Base-by-base conservation (phyloP, 495 filamentous ascomycete genomes). In the Tuber borchii region DNA sequence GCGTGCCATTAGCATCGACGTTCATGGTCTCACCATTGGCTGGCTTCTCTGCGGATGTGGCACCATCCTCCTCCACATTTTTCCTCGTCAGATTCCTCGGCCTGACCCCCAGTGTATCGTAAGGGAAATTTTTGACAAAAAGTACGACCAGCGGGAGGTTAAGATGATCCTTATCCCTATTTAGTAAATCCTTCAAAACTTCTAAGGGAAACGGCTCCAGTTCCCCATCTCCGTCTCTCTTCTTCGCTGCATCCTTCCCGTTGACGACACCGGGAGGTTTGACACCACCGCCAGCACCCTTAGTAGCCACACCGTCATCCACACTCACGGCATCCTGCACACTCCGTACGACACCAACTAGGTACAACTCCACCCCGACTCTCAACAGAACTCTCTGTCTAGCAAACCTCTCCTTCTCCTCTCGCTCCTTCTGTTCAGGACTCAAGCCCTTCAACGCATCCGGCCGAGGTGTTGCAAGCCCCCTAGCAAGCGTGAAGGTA, bases 121-220 rank as follows among this genome's bases (percentile, higher is more conserved):
- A 99, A 76, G 91, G 91, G 82, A 98, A 99, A 34, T 90, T 91
- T 86, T 98, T 99, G 71, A 97, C 94, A 80, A 99, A 99, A 19
- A 95, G 85, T 45, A 97, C 95, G 5, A 97, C 90, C 74, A 99
- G 86, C 2, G 96, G 93, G 61, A 99, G 85, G 82, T 97, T 98
- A 43, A 88, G 86, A 83, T 98, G 95, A 76, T 99, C 95, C 26
- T 92, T 88, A 81, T 99, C 95, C 82, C 97, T 91, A 3, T 94
- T 93, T 7, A 98, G 88, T 74, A 99, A 87, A 82, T 99, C 95
- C 85, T 98, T 99, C 48, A 99, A 85, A 45, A 98, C 94, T 82
- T 99, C 95, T 42, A 99, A 86, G 10, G 95, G 95, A 80, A 98
- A 98, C 7, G 95, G 94, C 74, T 97, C 95, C 20, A 75, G 34